These are phyloP conservation scores for Sporobolus alterniflorus DNA, from an alignment of 202 grass and related monocot genomes.

Conservation along the genomic window DNA sequence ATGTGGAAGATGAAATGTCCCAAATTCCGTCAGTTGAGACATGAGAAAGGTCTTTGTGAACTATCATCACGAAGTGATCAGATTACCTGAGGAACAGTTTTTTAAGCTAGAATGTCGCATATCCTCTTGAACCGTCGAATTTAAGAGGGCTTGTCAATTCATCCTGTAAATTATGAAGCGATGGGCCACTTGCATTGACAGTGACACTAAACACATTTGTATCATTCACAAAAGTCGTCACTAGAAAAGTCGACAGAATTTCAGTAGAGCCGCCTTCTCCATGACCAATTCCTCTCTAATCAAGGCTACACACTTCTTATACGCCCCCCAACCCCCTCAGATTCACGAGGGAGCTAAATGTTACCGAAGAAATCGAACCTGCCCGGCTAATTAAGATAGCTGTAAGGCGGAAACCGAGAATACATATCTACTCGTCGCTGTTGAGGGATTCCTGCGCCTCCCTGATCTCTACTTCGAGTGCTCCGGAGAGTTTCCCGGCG, in stretches of 20 bases:
- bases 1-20: background rate
- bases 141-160: background rate
- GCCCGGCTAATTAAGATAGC: background rate
- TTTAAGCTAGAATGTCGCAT: background rate
- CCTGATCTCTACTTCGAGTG: slow-evolving; percentile 80
- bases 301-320: background rate
- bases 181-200: background rate
- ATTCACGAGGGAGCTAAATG: background rate
- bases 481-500: slow-evolving; percentile 44
- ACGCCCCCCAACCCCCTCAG: background rate
- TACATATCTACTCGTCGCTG: slow-evolving; percentile 62
- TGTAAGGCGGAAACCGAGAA: no score
- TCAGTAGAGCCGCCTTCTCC: background rate
- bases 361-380: background rate
- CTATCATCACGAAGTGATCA: background rate
- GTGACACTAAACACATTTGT: background rate
- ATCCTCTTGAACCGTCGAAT: background rate
- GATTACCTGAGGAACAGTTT: background rate
- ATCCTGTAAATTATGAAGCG: background rate
- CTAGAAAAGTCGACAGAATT: background rate
- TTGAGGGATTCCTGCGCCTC: slow-evolving; percentile 72
- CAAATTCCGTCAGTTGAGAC: background rate
- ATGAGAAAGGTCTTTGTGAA: background rate
- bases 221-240: background rate
- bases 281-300: background rate